Base-by-base conservation (phyloP, 495 filamentous ascomycete genomes). In the Parathielavia appendiculata region DNA sequence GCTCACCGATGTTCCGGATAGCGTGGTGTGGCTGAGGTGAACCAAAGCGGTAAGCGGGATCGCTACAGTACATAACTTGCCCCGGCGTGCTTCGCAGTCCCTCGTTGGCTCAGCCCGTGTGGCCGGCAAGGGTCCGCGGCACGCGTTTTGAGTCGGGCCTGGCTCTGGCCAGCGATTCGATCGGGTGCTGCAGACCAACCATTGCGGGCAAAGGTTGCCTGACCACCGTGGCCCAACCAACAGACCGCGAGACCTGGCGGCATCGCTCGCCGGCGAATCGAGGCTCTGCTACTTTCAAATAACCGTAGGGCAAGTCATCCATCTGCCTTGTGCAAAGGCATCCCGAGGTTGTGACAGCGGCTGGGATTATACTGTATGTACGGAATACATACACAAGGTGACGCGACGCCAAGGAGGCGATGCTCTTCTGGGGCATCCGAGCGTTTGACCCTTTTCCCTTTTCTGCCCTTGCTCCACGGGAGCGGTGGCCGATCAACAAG, bases 81-180 rank as follows among this genome's bases (percentile, higher is more conserved):
- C 51, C 35, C 50, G 19, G 16, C 51, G 41, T 17, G 12, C 16
- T 11, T 20, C 34, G 11, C 57, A 36, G 22, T 23, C 20, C 4
- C n/a, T n/a, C n/a, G n/a, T 40, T 30, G 38, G 40, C 49, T 16
- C 51, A 60, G 44, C 59, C 53, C 47, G 44, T 45, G 59, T 53
- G 43, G 36, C 44, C 51, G 51, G 57, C 16, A 40, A 52, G 44
- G 51, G 53, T 43, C 53, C 34, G 54, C 38, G 53, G 54, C 34
- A 48, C 12, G 53, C 39, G 58, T 61, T 60, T 61, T 6, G 58
- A 61, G 58, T 52, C 47, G 52, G 45, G 39, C 58, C 47, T 53
- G 38, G n/a, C 26, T 40, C 58, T 39, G 46, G 52, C 47, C 53
- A 36, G 47, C 58, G 58, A 56, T 56, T 61, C 52, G 58, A 61